Base-by-base conservation (phyloP, 495 filamentous ascomycete species). In the Neurospora pannonica region DNA sequence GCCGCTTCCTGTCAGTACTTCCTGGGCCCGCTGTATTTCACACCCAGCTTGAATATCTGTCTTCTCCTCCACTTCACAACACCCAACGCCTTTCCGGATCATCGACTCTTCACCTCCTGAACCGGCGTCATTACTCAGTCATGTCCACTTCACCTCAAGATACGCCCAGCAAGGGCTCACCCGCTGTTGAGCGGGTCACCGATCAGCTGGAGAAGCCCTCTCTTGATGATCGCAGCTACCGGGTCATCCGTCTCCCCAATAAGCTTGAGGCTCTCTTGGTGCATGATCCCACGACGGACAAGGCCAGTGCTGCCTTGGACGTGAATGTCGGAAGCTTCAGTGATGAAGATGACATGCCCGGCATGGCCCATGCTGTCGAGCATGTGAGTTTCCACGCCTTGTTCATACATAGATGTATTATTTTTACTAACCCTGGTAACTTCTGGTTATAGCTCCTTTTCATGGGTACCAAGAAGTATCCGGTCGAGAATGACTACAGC, bases 381-480 rank as follows among this genome's bases (percentile, higher is more conserved):
- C 85, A 87, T 81, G 86, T 86, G 83, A 75, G 84, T 81, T 39
- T 10, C 31, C 70, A 24, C 62, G 34, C 40, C 38, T 46, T n/a
- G 38, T 36, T 31, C 69, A 67, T 70, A 15, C 54, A 42, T 48
- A 54, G 15, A 42, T 43, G 17, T 3, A 4, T 9, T 40, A n/a
- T 36, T 74, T 13, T 46, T 70, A 73, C 71, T 82, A 72, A 83
- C 71, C 77, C 71, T 48, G 43, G 39, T 72, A 15, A 10, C 43
- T 38, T 37, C 38, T 69, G 21, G 17, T 17, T 80, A 8, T 90
- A 98, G 88, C 85, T 98, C 78, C 85, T 98, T 10, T 99, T 99
- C 85, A 98, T 99, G 97, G 96, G 96, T 48, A 99, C 96, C 11
- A 90, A 97, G 83, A 99, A 99, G 91, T 98, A 96, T 79, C 96